Conservation (phyloP, 345 rosid genomes). For the Reutealis trisperma region DNA sequence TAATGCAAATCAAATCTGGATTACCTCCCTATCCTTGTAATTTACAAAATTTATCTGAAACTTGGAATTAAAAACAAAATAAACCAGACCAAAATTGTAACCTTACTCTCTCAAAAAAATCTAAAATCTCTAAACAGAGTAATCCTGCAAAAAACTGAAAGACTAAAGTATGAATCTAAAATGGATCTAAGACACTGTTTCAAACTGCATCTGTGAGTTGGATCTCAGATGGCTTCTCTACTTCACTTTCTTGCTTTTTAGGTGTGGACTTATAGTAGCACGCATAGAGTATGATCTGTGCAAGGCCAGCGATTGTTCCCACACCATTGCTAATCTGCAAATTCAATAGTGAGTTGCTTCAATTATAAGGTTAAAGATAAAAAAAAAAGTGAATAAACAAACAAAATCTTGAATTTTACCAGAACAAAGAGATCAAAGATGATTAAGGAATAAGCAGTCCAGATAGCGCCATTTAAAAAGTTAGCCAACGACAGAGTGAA, state of each 20-base stretch:
- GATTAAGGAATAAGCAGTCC: slow-evolving; percentile 48
- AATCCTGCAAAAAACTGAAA: too few species aligned
- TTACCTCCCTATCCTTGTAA: too few species aligned
- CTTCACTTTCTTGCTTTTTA: slow-evolving; percentile 4
- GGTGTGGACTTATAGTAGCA: slow-evolving; percentile 40
- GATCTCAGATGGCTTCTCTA: slow-evolving; percentile 40
- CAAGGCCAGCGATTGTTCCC: slow-evolving; percentile 41
- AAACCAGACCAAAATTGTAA: too few species aligned
- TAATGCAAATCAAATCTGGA: too few species aligned
- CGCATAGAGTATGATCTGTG: slow-evolving; percentile 45
- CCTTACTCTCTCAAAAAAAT: too few species aligned
- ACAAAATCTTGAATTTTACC: slow-evolving; percentile 20
- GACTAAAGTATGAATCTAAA: too few species aligned
- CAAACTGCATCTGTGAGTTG: slow-evolving; percentile 17
- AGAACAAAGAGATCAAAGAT: slow-evolving; percentile 37
- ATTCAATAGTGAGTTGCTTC: too few species aligned
- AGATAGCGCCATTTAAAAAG: slow-evolving; percentile 37
- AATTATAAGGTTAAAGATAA: not conserved
- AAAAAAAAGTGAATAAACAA: too few species aligned
- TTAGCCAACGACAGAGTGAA: slow-evolving; percentile 39
- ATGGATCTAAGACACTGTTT: too few species aligned
- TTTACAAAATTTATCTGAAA: too few species aligned
- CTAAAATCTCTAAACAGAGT: too few species aligned
- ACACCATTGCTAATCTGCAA: slow-evolving; percentile 61
- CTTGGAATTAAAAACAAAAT: too few species aligned